A percentile compares a stretch with the other conserved stretches of the same genome.
Conservation (phyloP, 176 grass and related monocot species). For the Elymus sibiricus region DNA sequence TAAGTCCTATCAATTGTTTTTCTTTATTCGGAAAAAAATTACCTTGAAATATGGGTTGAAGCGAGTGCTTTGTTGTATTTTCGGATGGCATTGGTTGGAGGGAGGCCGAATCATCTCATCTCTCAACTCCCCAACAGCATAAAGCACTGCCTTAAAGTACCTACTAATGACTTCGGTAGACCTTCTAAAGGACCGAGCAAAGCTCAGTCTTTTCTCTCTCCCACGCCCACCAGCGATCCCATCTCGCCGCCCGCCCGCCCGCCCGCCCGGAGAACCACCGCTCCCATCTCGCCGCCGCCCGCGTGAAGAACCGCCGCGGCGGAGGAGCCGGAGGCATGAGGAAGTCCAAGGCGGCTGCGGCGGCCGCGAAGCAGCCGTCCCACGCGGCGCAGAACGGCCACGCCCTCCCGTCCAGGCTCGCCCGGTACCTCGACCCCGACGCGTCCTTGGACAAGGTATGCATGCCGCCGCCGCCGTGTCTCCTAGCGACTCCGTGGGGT, state of each 20-base stretch:
- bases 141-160: no score
- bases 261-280: background rate
- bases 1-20: no score
- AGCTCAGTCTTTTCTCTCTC: background rate
- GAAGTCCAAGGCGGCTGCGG: background rate
- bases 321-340: background rate
- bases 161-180: no score
- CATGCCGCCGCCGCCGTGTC: background rate
- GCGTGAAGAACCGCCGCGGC: background rate
- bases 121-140: no score
- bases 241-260: background rate
- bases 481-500: background rate
- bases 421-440: constrained; percentile 84
- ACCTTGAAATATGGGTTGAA: no score
- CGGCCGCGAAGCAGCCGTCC: constrained; percentile 3
- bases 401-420: constrained; percentile 62
- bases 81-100: no score
- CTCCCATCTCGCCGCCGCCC: background rate
- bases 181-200: background rate
- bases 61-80: no score
- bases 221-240: background rate
- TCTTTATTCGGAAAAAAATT: no score
- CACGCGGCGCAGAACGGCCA: constrained; percentile 52
- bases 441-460: constrained; percentile 77
- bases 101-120: no score